Base-by-base conservation (phyloP, 306 rosid species). In the Cicer chorassanicum region DNA sequence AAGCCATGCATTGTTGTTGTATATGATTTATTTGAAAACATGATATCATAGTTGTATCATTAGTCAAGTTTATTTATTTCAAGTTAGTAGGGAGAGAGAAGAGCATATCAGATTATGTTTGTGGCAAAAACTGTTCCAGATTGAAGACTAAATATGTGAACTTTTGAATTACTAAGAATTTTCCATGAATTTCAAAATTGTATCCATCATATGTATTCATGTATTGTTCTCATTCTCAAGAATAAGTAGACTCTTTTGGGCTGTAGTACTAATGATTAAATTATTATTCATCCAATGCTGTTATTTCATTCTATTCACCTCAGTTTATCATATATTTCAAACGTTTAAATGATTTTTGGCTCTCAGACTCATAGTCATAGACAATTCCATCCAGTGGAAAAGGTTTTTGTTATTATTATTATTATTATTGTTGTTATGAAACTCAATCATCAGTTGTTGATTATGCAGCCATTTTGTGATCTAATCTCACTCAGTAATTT, bases 1-100 rank as follows among this genome's bases (percentile, higher is more conserved):
- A 84, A 38, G 84, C 73, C 78, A 76, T 89, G 88, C 78, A 75
- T 85, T 89, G 89, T 74, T 87, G 82, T 78, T 89, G 91, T 81
- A 84, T 72, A 83, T 83, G 87, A 76, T 67, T 76, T 68, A 68
- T 62, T 78, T 74, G 79, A 75, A 72, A 75, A 63, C 65, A 77
- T 38, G 65, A 51, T 80, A 59, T 57, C 46, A 48, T 51, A 40
- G 57, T 65, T 78, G 13, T 61, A 61, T 54, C 82, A 10, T 38
- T 53, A 34, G 51, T n/a, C 40, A 19, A 68, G 50, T 45, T 78
- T 13, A 67, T 73, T 61, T 61, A 14, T 70, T 81, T 83, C 65
- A 15, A 15, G 54, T 70, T 69, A 51, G 63, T 44, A 59, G 73
- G 44, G 72, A 21, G 50, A 72, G 65, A 72, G 65, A 76, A 41